phyloP scores from a whole-genome alignment of 768 basidiomycete genomes.

The Leccinellum albellum region DNA sequence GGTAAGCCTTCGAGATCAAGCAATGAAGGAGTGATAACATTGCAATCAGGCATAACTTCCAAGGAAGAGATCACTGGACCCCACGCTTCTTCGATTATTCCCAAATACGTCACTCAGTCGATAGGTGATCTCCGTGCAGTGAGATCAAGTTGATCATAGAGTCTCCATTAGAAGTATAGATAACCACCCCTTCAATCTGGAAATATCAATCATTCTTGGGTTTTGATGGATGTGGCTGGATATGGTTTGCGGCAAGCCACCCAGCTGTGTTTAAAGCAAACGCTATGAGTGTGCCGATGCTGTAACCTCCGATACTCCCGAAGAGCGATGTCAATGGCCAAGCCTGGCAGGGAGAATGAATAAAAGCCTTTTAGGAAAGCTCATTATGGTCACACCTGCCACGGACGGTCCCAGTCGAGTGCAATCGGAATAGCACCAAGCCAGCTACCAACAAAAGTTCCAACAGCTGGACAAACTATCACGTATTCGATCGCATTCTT shows the following conservation, averaged over 20 bases:
- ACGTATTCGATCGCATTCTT: constrained; percentile 71
- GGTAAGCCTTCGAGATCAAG: constrained; percentile 42
- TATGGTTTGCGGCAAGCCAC: constrained; percentile 39
- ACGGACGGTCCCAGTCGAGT: constrained; percentile 95
- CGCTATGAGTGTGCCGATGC: constrained; percentile 54
- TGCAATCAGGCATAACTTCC: constrained; percentile 63
- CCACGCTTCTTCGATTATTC: constrained; percentile 66
- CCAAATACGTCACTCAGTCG: constrained; percentile 75
- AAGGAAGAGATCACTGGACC: constrained; percentile 71
- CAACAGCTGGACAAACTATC: constrained; percentile 74
- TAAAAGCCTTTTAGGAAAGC: background rate
- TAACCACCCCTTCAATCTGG: background rate
- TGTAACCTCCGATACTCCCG: constrained; percentile 67
- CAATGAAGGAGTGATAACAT: background rate
- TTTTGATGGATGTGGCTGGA: constrained; percentile 23
- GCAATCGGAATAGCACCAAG: constrained; percentile 78
- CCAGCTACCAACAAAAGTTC: constrained; percentile 76
- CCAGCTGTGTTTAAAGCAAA: constrained; percentile 42
- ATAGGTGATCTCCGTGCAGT: constrained; percentile 73
- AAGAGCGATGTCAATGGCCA: constrained; percentile 81
- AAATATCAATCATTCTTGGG: constrained; percentile 20
- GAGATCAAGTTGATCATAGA: constrained; percentile 18
- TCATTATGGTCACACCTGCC: constrained; percentile 71
- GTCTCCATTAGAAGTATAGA: constrained; percentile 3
- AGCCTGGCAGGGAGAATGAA: constrained; percentile 42